Evolutionary conservation across 176 grass and related monocot genomes (phyloP).

Genomic region (Stipa capillata): DNA sequence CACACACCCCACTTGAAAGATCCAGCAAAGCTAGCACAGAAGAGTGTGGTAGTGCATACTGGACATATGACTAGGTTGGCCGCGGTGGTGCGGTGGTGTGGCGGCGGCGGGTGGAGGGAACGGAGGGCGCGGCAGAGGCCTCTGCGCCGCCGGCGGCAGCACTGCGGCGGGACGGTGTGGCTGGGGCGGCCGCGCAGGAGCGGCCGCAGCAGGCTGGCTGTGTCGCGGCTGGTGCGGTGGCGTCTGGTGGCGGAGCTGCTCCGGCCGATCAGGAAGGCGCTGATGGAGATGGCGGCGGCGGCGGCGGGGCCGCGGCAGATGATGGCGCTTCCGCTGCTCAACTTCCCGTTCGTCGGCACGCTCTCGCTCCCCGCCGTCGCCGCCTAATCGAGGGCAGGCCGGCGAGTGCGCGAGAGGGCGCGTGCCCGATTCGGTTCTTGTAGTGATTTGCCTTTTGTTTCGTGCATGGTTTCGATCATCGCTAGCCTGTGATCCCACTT

Average conservation of each 20-base stretch:
- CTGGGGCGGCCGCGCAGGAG: conserved; percentile 38
- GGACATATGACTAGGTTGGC: conserved; percentile 14
- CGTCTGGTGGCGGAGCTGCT: conserved; percentile 40
- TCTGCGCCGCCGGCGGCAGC: conserved; percentile 9
- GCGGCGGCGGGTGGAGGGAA: conserved; percentile 23
- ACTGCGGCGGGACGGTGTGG: conserved; percentile 36
- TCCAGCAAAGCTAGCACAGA: neutral
- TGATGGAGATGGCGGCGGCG: conserved; percentile 30
- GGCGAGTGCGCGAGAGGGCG: neutral
- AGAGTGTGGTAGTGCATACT: neutral
- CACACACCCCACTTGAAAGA: neutral
- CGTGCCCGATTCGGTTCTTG: neutral
- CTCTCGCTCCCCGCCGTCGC: conserved; percentile 39
- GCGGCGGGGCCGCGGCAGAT: conserved; percentile 10
- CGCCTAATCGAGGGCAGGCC: neutral
- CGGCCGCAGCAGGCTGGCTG: conserved; percentile 10
- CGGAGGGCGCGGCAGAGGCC: conserved; percentile 17
- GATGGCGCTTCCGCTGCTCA: conserved; percentile 31
- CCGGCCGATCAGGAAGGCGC: conserved; percentile 41
- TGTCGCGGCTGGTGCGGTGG: conserved; percentile 43
- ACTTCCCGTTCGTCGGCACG: conserved; percentile 43
- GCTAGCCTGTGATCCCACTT: too few species aligned
- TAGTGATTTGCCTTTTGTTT: conserved; percentile 4
- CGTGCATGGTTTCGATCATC: neutral
- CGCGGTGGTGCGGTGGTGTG: conserved; percentile 23